Conservation (phyloP, 2,329 filamentous ascomycete genomes). For the Exophiala sideris region DNA sequence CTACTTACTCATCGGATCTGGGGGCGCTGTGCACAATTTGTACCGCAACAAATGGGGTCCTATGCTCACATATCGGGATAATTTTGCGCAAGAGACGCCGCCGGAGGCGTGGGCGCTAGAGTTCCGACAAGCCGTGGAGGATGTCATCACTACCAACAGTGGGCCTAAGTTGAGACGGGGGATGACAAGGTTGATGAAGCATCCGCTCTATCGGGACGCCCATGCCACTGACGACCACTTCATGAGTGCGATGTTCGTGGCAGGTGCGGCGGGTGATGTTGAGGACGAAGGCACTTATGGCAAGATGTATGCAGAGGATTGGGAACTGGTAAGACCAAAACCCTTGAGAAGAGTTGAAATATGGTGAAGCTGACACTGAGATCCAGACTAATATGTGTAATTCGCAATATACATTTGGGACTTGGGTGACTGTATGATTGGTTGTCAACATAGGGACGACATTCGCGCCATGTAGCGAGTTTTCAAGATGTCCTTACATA, state of each 20-base stretch:
- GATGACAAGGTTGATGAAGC: constrained; percentile 64
- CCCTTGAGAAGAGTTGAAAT: not conserved
- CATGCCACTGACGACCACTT: constrained; percentile 70
- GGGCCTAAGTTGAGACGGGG: constrained; percentile 55
- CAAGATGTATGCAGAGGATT: constrained; percentile 57
- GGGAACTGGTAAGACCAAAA: constrained; percentile 44
- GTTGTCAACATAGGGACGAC: not conserved
- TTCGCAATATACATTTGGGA: constrained; percentile 55
- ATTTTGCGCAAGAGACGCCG: constrained; percentile 58
- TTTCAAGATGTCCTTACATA: too few species aligned
- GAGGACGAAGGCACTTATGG: constrained; percentile 46
- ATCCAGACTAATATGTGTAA: constrained; percentile 59
- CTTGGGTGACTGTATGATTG: not conserved
- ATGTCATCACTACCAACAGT: constrained; percentile 53
- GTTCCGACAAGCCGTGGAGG: constrained; percentile 63
- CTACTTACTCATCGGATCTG: constrained; percentile 10
- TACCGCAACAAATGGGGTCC: constrained; percentile 62
- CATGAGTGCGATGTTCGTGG: constrained; percentile 63
- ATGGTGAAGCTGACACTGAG: not conserved
- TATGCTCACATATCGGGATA: constrained; percentile 61
- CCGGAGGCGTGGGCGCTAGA: constrained; percentile 61
- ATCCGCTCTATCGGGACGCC: constrained; percentile 63
- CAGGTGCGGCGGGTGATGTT: constrained; percentile 52
- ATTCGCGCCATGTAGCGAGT: not conserved
- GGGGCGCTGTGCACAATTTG: constrained; percentile 14